Evolutionary conservation across 2,329 filamentous ascomycete species (phyloP).

Genomic region (Trichoderma hamatum): DNA sequence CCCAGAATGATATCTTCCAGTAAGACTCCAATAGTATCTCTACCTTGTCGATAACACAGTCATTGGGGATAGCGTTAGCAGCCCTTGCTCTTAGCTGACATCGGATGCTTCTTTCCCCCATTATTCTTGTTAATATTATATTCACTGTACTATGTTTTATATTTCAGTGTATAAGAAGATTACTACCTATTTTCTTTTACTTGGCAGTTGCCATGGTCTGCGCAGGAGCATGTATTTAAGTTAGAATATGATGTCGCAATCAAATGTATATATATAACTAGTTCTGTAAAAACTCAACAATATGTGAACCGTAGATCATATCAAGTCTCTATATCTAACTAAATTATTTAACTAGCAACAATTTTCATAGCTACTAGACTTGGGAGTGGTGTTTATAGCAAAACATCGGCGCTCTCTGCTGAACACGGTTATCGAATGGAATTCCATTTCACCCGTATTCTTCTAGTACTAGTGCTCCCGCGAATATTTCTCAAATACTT

Average conservation of each 20-base stretch:
- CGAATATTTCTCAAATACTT: not conserved
- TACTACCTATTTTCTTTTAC: not conserved
- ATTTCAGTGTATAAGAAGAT: not conserved
- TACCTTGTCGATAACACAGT: not conserved
- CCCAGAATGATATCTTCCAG: constrained; percentile 36
- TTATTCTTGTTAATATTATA: constrained; percentile 15
- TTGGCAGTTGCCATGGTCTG: not conserved
- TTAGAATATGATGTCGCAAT: not conserved
- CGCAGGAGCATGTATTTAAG: not conserved
- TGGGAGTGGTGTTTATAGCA: not conserved
- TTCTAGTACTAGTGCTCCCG: not conserved
- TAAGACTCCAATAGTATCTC: not conserved
- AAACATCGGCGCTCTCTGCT: not conserved
- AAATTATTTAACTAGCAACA: too few species aligned
- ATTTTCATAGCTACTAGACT: not conserved
- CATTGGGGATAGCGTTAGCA: not conserved
- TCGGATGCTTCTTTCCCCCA: not conserved
- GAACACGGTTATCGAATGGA: not conserved
- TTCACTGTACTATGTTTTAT: not conserved
- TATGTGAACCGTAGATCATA: not conserved
- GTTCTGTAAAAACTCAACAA: not conserved
- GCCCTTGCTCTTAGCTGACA: not conserved
- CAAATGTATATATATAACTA: not conserved
- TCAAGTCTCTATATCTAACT: not conserved
- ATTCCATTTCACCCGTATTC: not conserved